phyloP scores from a whole-genome alignment of 495 filamentous ascomycete genomes.

The Chaetomidium leptoderma region DNA sequence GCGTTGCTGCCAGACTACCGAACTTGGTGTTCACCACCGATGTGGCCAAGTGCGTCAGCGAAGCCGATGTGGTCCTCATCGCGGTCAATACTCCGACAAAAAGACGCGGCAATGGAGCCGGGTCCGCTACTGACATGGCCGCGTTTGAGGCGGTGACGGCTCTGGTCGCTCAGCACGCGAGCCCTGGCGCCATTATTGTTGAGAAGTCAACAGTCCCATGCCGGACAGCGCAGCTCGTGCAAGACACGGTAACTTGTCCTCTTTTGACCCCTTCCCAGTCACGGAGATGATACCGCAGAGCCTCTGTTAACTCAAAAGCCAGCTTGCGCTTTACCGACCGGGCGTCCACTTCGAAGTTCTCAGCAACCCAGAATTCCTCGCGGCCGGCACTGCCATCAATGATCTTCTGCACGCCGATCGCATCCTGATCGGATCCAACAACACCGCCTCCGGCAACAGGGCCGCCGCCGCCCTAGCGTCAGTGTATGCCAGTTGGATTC shows the following conservation, averaged over 20 bases:
- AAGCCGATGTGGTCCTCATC: constrained; percentile 1
- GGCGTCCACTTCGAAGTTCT: neutral
- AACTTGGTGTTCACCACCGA: constrained; percentile 3
- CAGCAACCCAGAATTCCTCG: constrained; percentile 6
- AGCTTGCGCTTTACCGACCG: neutral
- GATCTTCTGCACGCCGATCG: constrained; percentile 1
- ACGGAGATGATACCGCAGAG: too few species aligned
- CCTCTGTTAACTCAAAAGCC: neutral
- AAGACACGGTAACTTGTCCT: neutral
- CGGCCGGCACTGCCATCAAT: neutral
- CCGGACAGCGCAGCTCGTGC: constrained; percentile 5
- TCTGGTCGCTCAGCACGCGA: neutral
- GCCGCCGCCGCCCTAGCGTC: constrained; percentile 1
- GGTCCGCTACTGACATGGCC: neutral
- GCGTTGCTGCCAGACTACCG: neutral
- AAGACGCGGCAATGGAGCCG: neutral
- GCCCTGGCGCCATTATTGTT: constrained; percentile 3
- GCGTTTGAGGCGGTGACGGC: constrained; percentile 2
- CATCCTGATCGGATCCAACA: constrained; percentile 3
- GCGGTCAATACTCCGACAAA: constrained; percentile 5
- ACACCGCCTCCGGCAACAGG: neutral
- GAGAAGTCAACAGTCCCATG: constrained; percentile 6
- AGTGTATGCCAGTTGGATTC: constrained; percentile 5
- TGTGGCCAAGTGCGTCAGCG: neutral
- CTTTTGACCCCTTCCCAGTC: too few species aligned